These are phyloP conservation scores for Chiua sp. DNA, from an alignment of 1,284 basidiomycete genomes.

Conservation along the genomic window DNA sequence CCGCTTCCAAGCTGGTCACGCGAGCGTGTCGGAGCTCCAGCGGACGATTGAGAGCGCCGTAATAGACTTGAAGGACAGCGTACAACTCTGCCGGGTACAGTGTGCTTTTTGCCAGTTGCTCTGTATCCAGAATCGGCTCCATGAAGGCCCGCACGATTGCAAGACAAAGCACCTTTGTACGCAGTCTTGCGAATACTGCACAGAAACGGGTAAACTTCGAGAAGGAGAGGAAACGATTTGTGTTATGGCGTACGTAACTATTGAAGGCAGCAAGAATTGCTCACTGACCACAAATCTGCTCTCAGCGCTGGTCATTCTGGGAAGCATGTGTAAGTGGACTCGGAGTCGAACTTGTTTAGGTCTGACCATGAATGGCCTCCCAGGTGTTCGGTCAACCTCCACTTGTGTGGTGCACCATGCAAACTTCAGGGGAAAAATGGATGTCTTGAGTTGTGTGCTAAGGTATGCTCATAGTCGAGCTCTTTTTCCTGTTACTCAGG, in stretches of 20 bases:
- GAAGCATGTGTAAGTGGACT: conserved; percentile 50
- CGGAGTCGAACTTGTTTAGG: not conserved
- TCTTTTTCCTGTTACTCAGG: conserved; percentile 17
- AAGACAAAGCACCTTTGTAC: conserved; percentile 51
- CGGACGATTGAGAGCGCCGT: conserved; percentile 46
- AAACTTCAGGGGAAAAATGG: conserved; percentile 46
- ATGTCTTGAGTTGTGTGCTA: conserved; percentile 53
- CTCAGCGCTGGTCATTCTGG: conserved; percentile 60
- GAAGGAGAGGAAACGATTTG: conserved; percentile 37
- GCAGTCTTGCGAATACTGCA: conserved; percentile 48
- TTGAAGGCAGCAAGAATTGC: not conserved
- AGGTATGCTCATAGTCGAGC: conserved; percentile 34
- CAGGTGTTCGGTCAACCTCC: conserved; percentile 53
- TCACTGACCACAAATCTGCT: not conserved
- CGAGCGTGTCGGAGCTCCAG: conserved; percentile 51
- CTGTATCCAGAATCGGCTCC: conserved; percentile 51
- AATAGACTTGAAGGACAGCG: conserved; percentile 49
- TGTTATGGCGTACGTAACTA: conserved; percentile 46
- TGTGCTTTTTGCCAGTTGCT: conserved; percentile 52
- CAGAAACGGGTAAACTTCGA: conserved; percentile 23
- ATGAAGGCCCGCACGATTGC: conserved; percentile 53
- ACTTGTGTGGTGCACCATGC: conserved; percentile 54
- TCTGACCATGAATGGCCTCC: not conserved
- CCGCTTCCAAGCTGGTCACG: conserved; percentile 49
- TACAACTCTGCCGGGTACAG: conserved; percentile 53